These are phyloP conservation scores for Wickerhamiella infanticola DNA, from an alignment of 1,139 yeast species.

Conservation along the genomic window DNA sequence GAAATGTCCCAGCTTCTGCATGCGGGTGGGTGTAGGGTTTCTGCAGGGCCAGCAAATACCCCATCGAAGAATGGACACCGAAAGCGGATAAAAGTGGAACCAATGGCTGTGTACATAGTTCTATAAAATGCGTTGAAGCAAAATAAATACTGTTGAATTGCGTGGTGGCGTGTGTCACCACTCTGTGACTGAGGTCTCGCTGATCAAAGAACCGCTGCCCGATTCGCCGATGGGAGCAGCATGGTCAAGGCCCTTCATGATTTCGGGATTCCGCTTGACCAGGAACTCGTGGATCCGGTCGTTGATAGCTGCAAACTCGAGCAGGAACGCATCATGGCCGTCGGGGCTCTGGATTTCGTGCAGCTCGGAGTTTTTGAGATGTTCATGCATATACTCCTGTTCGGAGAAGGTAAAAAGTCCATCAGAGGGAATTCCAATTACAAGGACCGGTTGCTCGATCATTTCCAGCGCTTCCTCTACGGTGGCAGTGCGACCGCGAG, in stretches of 20 bases:
- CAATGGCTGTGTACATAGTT: too few relatives aligned
- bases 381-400: conserved; percentile 66
- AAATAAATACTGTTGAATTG: background rate
- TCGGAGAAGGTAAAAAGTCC: conserved; percentile 87
- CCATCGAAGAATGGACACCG: too few relatives aligned
- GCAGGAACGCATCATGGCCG: conserved; percentile 91
- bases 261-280: conserved; percentile 38
- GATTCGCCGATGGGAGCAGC: conserved; percentile 30
- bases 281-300: conserved; percentile 53
- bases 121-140: background rate
- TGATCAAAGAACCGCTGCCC: conserved; percentile 16
- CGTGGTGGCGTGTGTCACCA: background rate
- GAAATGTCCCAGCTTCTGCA: too few relatives aligned
- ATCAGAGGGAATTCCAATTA: conserved; percentile 83
- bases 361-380: conserved; percentile 54
- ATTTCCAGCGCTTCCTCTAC: conserved; percentile 38
- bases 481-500: conserved; percentile 54
- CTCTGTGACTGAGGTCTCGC: background rate
- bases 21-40: too few relatives aligned
- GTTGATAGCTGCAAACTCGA: conserved; percentile 77
- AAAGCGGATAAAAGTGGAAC: too few relatives aligned
- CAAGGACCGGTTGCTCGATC: conserved; percentile 56
- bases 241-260: conserved; percentile 39
- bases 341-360: conserved; percentile 80
- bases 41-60: too few relatives aligned